Percentiles rank a stretch among this genome's conserved stretches.
Conservation (phyloP, 2,329 filamentous ascomycete genomes). For the Alternaria triticina region DNA sequence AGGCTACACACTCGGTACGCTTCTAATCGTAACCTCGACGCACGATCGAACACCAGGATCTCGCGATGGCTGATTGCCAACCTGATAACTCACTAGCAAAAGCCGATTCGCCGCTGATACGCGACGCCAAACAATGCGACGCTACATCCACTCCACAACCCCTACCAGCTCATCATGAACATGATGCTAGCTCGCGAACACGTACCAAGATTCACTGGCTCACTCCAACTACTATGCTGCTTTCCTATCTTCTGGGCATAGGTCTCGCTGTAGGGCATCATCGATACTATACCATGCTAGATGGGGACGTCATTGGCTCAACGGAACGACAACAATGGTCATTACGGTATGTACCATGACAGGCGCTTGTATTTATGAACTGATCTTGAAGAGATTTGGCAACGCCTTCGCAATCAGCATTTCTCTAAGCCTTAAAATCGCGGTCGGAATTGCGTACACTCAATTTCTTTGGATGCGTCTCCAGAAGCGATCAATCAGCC, state of each 20-base stretch:
- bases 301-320: not conserved
- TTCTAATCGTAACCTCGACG: too few species aligned
- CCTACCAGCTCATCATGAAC: too few species aligned
- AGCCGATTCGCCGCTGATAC: too few species aligned
- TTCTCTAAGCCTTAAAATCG: not conserved
- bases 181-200: too few species aligned
- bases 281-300: not conserved
- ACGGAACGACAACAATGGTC: not conserved
- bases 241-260: rapidly evolving
- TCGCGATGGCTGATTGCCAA: too few species aligned
- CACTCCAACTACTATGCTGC: rapidly evolving
- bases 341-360: not conserved
- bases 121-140: too few species aligned
- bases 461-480: not conserved
- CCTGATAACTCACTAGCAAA: too few species aligned
- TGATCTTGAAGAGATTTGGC: too few species aligned
- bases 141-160: too few species aligned
- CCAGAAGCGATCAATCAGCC: not conserved
- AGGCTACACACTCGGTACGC: too few species aligned
- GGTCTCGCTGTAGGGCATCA: not conserved
- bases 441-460: not conserved
- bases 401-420: not conserved
- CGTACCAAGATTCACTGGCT: not conserved
- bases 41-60: too few species aligned
- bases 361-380: rapidly evolving